Evolutionary conservation across 371 early-diverging fungal species (phyloP).

Genomic region (Cokeromyces recurvatus): DNA sequence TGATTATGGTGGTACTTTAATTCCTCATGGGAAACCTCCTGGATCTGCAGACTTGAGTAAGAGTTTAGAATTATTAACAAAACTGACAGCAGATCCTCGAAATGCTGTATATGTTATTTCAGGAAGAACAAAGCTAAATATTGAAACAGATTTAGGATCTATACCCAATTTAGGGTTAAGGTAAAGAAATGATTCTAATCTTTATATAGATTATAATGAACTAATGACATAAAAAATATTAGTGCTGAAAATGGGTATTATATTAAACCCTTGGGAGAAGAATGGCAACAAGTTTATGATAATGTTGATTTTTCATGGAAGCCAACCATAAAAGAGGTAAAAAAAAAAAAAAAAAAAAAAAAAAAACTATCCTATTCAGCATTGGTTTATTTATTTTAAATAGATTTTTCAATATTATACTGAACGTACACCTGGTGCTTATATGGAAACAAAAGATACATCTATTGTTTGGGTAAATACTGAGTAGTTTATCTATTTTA

Average conservation of each 20-base stretch:
- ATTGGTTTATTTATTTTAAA: too few relatives aligned
- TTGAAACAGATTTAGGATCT: constrained; percentile 71
- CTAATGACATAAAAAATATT: too few relatives aligned
- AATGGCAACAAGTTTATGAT: constrained; percentile 78
- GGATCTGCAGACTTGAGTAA: constrained; percentile 21
- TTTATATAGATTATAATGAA: too few relatives aligned
- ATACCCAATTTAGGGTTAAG: constrained; percentile 70
- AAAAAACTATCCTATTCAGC: too few relatives aligned
- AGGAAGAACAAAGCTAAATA: constrained; percentile 70
- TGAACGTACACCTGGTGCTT: constrained; percentile 84
- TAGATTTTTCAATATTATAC: constrained; percentile 83
- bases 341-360: constrained; percentile 18
- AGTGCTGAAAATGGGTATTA: constrained; percentile 89
- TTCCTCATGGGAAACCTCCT: constrained; percentile 60
- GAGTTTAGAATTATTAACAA: constrained; percentile 42
- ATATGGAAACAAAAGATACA: constrained; percentile 73
- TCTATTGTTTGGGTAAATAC: constrained; percentile 68
- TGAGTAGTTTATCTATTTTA: too few relatives aligned
- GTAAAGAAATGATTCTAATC: constrained; percentile 19
- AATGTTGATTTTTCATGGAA: constrained; percentile 83
- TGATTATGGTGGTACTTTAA: constrained; percentile 87
- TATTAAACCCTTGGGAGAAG: constrained; percentile 60
- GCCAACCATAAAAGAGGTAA: constrained; percentile 61
- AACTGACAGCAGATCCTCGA: constrained; percentile 61
- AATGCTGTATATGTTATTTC: constrained; percentile 83